Evolutionary conservation across 1,284 basidiomycete species (phyloP).

Genomic region (Thelephora terrestris): DNA sequence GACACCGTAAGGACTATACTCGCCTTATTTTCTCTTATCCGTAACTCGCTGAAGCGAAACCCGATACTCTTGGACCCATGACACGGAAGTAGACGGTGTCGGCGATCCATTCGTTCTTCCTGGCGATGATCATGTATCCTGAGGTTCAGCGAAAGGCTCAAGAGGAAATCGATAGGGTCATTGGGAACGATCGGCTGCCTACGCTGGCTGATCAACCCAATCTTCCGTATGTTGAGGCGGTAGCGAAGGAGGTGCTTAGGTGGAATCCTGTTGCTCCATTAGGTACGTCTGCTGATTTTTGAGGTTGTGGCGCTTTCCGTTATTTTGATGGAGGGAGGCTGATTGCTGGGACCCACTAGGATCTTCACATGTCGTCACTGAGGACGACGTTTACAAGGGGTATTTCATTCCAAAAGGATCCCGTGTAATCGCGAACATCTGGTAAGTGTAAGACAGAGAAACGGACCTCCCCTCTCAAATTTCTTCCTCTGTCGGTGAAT

Average conservation of each 20-base stretch:
- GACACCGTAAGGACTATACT: conserved; percentile 8
- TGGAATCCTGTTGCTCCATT: conserved; percentile 14
- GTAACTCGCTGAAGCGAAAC: not conserved
- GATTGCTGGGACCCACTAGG: not conserved
- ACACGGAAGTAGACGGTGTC: conserved; percentile 17
- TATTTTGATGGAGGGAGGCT: not conserved
- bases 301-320: too few species aligned
- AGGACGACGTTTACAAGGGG: conserved; percentile 12
- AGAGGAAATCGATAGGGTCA: conserved; percentile 19
- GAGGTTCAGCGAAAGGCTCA: conserved; percentile 18
- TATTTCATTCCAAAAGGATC: conserved; percentile 16
- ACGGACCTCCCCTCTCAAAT: not conserved
- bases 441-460: conserved; percentile 17
- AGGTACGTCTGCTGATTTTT: conserved; percentile 5
- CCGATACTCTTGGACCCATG: not conserved
- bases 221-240: conserved; percentile 14
- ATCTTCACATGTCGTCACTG: conserved; percentile 8
- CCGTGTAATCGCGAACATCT: conserved; percentile 12
- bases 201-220: conserved; percentile 10
- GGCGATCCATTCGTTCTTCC: conserved; percentile 13
- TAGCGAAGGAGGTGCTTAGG: conserved; percentile 14
- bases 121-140: conserved; percentile 18
- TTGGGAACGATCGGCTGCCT: conserved; percentile 13
- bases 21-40: not conserved
- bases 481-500: not conserved